Evolutionary conservation across 768 basidiomycete genomes (phyloP), one percentile per base, ranked within the genome.

Genomic region (Pholiota microspora): DNA sequence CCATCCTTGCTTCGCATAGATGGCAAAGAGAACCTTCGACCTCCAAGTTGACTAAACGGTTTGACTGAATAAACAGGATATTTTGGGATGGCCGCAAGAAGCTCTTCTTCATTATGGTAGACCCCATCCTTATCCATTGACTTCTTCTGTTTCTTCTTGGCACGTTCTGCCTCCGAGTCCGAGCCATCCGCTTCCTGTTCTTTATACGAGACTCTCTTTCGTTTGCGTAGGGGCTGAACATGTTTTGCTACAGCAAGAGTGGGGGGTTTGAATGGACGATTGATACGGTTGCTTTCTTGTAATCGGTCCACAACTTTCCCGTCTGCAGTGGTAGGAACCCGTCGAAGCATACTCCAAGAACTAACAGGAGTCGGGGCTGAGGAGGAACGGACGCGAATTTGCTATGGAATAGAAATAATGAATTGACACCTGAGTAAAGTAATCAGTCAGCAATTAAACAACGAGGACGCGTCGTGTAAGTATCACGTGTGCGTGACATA

Each of bases 181-280:
- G 82, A 79, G 46, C 75, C 83, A 46, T 83, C 81, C 5, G 63
- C 76, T 40, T 78, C 83, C 57, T 83, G 77, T 3, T 82, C 90
- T 62, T 89, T 91, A 77, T 96, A 96, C 0, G 88, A 92, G 21
- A 94, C 85, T 24, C 90, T 85, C 64, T 92, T 95, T 47, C 94
- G 84, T 68, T 96, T 97, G 23, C 94, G 81, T 59, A 78, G 77
- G 0, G 85, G 87, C 60, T 88, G 86, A 5, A 73, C 70, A 31
- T 83, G 82, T 42, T 82, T 79, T 18, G 77, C 61, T 9, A 73
- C 63, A 35, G 75, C 64, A 25, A 74, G 61, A 1, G 84, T 78
- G 3, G 92, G 92, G 1, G 86, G 74, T 65, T 91, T 92, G 77
- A 92, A 94, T 0, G 89, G 92, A 62, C 86, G 85, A 73, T 84